phyloP scores from a whole-genome alignment of 1,284 basidiomycete genomes.

The Marasmius tenuissimus region DNA sequence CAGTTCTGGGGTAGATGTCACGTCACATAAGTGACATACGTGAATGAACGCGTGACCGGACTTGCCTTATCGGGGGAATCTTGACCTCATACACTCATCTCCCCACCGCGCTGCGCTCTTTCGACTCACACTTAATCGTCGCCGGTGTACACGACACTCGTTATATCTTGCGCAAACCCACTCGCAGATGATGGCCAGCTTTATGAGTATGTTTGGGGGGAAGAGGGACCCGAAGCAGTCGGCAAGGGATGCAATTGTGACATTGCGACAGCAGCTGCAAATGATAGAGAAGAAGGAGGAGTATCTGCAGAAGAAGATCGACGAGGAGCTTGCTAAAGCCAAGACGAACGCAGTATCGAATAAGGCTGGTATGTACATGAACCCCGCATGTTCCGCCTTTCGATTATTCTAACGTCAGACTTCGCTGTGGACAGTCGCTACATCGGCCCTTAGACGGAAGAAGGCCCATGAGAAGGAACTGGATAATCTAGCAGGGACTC shows the following conservation, averaged over 20 bases:
- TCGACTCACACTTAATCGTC: not conserved
- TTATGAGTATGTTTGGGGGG: conserved; percentile 85
- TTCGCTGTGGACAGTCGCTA: conserved; percentile 59
- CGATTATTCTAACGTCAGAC: not conserved
- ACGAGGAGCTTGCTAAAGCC: conserved; percentile 92
- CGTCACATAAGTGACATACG: too few relatives aligned
- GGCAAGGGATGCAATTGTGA: conserved; percentile 86
- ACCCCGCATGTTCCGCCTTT: not conserved
- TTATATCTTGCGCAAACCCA: conserved; percentile 1
- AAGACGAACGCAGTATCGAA: conserved; percentile 92
- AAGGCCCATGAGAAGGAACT: conserved; percentile 90
- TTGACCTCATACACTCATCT: conserved; percentile 5
- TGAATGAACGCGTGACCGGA: not conserved
- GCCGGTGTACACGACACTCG: not conserved
- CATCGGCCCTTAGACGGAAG: conserved; percentile 92
- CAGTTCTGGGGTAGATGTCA: too few relatives aligned
- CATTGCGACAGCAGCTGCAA: conserved; percentile 83
- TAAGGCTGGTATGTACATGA: conserved; percentile 73
- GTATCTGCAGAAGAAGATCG: conserved; percentile 94
- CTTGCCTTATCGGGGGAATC: conserved; percentile 21
- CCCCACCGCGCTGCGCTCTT: not conserved
- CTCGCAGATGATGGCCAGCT: conserved; percentile 72
- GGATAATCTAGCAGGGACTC: conserved; percentile 83
- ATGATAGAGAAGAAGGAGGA: conserved; percentile 99
- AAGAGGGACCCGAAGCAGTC: conserved; percentile 78